phyloP scores from a whole-genome alignment of 805 yeast species.

The Kluyveromyces dobzhanskii region DNA sequence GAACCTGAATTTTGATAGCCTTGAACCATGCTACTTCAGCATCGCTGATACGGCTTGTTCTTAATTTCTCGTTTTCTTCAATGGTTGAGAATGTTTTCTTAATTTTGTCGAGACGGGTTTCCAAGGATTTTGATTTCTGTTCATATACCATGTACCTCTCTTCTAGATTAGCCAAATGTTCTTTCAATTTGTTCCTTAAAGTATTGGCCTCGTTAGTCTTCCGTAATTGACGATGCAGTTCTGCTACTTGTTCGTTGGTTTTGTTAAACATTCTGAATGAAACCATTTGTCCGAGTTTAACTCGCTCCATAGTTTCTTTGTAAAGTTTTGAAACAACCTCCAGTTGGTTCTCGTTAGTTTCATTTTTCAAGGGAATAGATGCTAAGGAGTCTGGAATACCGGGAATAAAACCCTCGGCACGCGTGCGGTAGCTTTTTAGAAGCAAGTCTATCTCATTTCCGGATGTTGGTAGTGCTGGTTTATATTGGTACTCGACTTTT shows the following conservation, averaged over 20 bases:
- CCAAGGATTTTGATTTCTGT: slow-evolving; percentile 28
- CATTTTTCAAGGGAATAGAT: slow-evolving; percentile 12
- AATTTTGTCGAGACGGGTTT: slow-evolving; percentile 27
- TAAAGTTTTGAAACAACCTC: slow-evolving; percentile 18
- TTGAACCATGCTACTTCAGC: slow-evolving; percentile 40
- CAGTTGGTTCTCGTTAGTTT: slow-evolving; percentile 22
- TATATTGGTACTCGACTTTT: slow-evolving; percentile 4
- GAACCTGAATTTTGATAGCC: slow-evolving; percentile 31
- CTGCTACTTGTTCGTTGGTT: slow-evolving; percentile 33
- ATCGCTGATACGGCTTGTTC: slow-evolving; percentile 29
- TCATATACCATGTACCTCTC: slow-evolving; percentile 8
- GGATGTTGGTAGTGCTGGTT: slow-evolving; percentile 15
- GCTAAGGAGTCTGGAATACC: slow-evolving; percentile 2
- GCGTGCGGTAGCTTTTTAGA: slow-evolving; percentile 11
- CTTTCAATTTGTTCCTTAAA: slow-evolving; percentile 11
- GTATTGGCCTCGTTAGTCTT: slow-evolving; percentile 17
- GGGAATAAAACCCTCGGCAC: slow-evolving; percentile 9
- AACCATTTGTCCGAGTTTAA: slow-evolving; percentile 23
- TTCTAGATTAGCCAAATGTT: slow-evolving; percentile 11
- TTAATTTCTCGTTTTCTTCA: slow-evolving; percentile 10
- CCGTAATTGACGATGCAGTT: slow-evolving; percentile 34
- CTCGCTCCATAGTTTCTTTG: slow-evolving; percentile 14
- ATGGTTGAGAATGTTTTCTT: slow-evolving; percentile 21
- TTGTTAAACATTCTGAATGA: slow-evolving; percentile 32
- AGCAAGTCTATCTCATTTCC: slow-evolving; percentile 15